Evolutionary conservation across 2,329 filamentous ascomycete genomes (phyloP).

Genomic region (Cyphellophora attinorum): DNA sequence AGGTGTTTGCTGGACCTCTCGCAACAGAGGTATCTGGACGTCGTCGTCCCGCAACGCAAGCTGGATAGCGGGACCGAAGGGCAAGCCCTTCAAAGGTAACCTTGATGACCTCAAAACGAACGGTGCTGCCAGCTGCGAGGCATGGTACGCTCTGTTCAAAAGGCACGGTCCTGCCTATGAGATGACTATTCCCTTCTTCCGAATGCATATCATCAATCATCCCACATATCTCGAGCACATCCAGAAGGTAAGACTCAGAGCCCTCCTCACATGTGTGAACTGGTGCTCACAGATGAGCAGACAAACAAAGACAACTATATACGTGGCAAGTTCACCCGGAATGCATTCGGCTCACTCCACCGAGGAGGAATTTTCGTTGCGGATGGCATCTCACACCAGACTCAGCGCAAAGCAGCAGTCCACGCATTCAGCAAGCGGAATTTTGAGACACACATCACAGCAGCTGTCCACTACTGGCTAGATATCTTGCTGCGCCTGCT

Average conservation of each 20-base stretch:
- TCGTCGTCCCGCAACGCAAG: conserved; percentile 7
- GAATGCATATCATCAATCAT: conserved; percentile 11
- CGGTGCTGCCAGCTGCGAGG: conserved; percentile 9
- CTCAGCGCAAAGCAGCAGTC: conserved; percentile 8
- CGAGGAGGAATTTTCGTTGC: conserved; percentile 9
- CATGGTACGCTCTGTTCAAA: conserved; percentile 10
- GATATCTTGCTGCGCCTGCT: conserved; percentile 6
- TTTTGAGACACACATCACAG: conserved; percentile 10
- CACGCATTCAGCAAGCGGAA: conserved; percentile 11
- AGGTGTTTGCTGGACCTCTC: conserved; percentile 10
- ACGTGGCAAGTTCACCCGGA: conserved; percentile 7
- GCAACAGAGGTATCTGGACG: conserved; percentile 8
- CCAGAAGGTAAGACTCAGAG: too few relatives aligned
- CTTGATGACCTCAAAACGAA: conserved; percentile 8
- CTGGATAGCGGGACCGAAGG: conserved; percentile 9
- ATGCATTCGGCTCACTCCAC: conserved; percentile 7
- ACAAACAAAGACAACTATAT: conserved; percentile 10
- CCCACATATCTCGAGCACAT: conserved; percentile 10
- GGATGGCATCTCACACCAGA: conserved; percentile 7
- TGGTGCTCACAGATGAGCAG: too few relatives aligned
- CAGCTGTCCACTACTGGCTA: conserved; percentile 8
- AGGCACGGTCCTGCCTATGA: conserved; percentile 9
- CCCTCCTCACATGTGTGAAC: too few relatives aligned
- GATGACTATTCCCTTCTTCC: conserved; percentile 11
- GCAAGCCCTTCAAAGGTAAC: conserved; percentile 8